phyloP scores from a whole-genome alignment of 257 asterid species.

The Haberlea rhodopensis region DNA sequence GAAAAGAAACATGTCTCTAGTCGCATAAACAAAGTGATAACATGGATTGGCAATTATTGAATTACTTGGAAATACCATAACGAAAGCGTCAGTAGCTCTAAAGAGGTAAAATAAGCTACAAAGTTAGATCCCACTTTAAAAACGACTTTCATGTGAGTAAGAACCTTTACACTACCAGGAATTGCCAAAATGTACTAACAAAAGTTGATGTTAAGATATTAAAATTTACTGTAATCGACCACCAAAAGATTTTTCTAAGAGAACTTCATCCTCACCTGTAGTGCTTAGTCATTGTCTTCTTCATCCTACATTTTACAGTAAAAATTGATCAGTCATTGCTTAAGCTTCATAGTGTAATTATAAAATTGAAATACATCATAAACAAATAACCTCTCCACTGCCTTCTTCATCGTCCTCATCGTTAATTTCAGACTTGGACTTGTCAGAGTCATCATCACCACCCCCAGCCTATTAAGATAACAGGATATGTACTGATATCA shows the following conservation, averaged over 20 bases:
- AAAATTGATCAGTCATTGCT: neutral
- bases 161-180: conserved; percentile 21
- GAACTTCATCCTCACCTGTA: neutral
- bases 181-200: conserved; percentile 26
- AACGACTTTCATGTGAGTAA: conserved; percentile 27
- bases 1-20: too few relatives aligned
- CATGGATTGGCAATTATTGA: neutral
- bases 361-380: neutral
- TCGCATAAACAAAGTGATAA: too few relatives aligned
- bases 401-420: conserved; percentile 58
- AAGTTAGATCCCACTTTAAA: conserved; percentile 29
- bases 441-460: conserved; percentile 61
- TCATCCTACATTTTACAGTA: conserved; percentile 38
- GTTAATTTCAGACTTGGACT: conserved; percentile 65
- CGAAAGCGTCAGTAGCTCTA: conserved; percentile 16
- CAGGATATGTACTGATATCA: neutral
- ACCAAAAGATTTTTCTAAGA: conserved; percentile 6
- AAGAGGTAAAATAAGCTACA: conserved; percentile 24
- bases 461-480: conserved; percentile 37
- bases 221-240: conserved; percentile 16
- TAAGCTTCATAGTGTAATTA: neutral
- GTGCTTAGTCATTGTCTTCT: conserved; percentile 44
- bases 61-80: conserved; percentile 22
- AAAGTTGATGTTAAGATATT: conserved; percentile 20
- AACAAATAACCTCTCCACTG: conserved; percentile 50